phyloP scores from a whole-genome alignment of 2,329 filamentous ascomycete species.

The Zasmidium citrigriseum region DNA sequence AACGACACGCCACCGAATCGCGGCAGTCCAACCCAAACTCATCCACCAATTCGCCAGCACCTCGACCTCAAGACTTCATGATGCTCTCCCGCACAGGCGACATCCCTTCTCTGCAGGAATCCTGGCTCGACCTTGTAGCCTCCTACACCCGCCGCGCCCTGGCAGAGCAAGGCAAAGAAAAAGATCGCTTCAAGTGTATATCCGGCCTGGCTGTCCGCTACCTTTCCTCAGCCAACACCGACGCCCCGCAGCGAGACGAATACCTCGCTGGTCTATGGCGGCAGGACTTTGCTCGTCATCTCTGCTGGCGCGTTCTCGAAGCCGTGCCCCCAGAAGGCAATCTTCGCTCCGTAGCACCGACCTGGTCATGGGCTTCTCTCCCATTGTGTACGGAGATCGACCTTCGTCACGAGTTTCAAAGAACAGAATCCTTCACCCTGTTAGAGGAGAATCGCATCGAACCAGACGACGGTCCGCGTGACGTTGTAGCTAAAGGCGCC shows the following conservation, averaged over 20 bases:
- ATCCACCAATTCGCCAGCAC: not conserved
- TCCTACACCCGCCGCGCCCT: conserved; percentile 2
- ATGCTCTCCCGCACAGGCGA: not conserved
- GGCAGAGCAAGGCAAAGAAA: not conserved
- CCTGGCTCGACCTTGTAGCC: conserved; percentile 6
- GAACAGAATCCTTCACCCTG: not conserved
- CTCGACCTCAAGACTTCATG: conserved; percentile 7
- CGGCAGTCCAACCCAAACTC: not conserved
- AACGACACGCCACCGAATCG: not conserved
- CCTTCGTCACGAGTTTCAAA: not conserved
- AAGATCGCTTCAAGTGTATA: conserved; percentile 3
- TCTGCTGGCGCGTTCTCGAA: conserved; percentile 1
- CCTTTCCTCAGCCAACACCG: not conserved
- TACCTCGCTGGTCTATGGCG: conserved; percentile 13
- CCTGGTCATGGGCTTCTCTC: conserved; percentile 12
- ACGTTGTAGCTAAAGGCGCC: not conserved
- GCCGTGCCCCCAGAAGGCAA: not conserved
- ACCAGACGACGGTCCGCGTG: not conserved
- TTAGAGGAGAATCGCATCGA: not conserved
- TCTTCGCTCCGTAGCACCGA: not conserved
- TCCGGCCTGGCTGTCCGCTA: conserved; percentile 6
- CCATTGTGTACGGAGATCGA: conserved; percentile 6
- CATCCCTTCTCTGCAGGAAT: not conserved
- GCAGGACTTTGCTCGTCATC: not conserved
- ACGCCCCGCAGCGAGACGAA: conserved; percentile 4